Evolutionary conservation across 768 basidiomycete species (phyloP).

Genomic region (Mycena amicta): DNA sequence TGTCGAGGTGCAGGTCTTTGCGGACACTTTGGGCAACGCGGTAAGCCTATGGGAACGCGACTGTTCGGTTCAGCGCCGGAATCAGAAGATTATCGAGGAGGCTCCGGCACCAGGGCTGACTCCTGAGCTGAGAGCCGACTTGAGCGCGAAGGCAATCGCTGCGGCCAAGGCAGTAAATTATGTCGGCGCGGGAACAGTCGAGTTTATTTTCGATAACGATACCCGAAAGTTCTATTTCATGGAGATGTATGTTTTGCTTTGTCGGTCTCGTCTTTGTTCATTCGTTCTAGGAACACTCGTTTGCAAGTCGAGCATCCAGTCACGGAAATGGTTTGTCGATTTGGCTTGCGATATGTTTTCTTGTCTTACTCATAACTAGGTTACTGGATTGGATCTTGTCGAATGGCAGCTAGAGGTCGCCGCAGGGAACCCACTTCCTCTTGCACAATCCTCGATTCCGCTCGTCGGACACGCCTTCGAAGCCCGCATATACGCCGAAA

Average conservation of each 20-base stretch:
- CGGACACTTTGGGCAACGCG: slow-evolving; percentile 74
- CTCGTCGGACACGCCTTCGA: slow-evolving; percentile 93
- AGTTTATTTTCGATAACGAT: slow-evolving; percentile 96
- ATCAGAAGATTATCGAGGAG: slow-evolving; percentile 96
- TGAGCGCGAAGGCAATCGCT: slow-evolving; percentile 86
- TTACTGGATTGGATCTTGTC: slow-evolving; percentile 91
- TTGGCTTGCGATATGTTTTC: background rate
- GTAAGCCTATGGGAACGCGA: slow-evolving; percentile 97
- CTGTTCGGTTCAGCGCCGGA: slow-evolving; percentile 87
- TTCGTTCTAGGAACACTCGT: slow-evolving; percentile 44
- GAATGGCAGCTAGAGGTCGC: slow-evolving; percentile 96
- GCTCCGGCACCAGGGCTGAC: slow-evolving; percentile 91
- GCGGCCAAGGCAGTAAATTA: slow-evolving; percentile 94
- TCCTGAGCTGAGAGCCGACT: slow-evolving; percentile 73
- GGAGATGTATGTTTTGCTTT: slow-evolving; percentile 71
- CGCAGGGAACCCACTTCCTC: slow-evolving; percentile 82
- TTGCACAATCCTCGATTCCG: slow-evolving; percentile 76
- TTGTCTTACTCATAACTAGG: slow-evolving; percentile 25
- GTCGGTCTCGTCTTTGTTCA: background rate
- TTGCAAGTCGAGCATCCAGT: slow-evolving; percentile 91
- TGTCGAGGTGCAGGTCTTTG: slow-evolving; percentile 94
- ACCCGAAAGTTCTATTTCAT: slow-evolving; percentile 88
- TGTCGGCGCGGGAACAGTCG: slow-evolving; percentile 91
- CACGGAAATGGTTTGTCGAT: slow-evolving; percentile 70
- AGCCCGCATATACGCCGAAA: slow-evolving; percentile 94